Base-by-base conservation (phyloP, 169 alveolate species). In the Babesia gibsoni region DNA sequence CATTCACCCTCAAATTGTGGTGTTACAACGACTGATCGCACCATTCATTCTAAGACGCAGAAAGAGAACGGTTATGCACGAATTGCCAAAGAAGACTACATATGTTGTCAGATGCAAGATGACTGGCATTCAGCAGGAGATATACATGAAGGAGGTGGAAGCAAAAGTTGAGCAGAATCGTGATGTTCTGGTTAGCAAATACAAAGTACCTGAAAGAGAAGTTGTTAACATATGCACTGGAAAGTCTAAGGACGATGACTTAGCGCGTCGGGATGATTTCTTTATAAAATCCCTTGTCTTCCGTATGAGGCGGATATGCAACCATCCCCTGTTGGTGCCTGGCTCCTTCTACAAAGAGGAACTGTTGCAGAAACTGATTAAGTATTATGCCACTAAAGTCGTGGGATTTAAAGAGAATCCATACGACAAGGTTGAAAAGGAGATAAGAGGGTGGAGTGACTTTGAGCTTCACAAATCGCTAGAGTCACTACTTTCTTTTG, bases 21-120 rank as follows among this genome's bases (percentile, higher is more conserved):
- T 61, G 22, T 20, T 79, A 12, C 97, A 92, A 54, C 80, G 84
- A 53, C 82, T 94, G n/a, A 73, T 91, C 25, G 92, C 95, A 18
- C 97, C 97, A 0, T 93, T 93, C 67, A 91, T 94, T 32, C 81
- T 94, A 43, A 59, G 97, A 20, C 75, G 97, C 12, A 70, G 91
- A 22, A 94, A 94, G 72, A 74, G 83, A 43, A 93, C 91, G 33
- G 97, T 91, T 9, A 79, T 93, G 50, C 84, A 83, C 42, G 93
- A 91, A 35, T 73, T 94, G 53, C 97, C 97, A 6, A 69, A 50
- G 54, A 94, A 94, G 67, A 68, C 73, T 35, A 70, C 91, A 20
- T 54, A 67, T 25, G 75, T 85, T 23, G 68, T 88, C 33, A 67
- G 70, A 16, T 67, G 85, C 57, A 73, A 81, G 12, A 52, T 88